Conservation (phyloP, 371 early-diverging fungal genomes). For the Coemansia sp. region DNA sequence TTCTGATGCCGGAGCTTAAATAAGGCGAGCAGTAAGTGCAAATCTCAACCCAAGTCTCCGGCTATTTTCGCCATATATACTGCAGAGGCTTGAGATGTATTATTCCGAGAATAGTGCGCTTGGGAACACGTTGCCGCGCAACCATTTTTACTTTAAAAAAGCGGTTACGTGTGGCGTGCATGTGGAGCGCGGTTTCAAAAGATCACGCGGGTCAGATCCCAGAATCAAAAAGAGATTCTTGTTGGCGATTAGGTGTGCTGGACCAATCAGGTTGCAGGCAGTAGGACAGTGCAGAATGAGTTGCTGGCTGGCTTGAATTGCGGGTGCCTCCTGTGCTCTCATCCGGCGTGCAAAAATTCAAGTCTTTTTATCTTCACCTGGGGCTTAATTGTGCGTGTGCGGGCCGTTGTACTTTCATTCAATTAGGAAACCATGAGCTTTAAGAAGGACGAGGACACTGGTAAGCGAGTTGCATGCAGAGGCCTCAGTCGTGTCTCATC, state of each 20-base stretch:
- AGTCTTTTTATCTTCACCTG: no score
- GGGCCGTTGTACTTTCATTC: no score
- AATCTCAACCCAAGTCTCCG: background rate
- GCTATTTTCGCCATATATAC: background rate
- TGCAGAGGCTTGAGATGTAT: background rate
- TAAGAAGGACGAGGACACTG: conserved; percentile 53
- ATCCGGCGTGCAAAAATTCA: no score
- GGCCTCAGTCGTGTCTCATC: background rate
- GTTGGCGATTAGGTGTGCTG: conserved; percentile 3
- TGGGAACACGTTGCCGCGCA: background rate
- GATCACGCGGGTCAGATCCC: no score
- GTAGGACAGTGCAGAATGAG: background rate
- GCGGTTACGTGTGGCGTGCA: background rate
- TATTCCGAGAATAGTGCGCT: background rate
- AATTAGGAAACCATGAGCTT: conserved; percentile 36
- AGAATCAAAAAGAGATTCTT: background rate
- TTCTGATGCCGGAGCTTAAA: background rate
- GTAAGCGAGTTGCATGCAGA: conserved; percentile 24
- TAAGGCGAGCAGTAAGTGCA: background rate
- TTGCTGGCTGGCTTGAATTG: conserved; percentile 2
- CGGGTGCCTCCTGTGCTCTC: background rate
- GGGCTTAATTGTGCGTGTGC: no score
- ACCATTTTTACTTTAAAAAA: background rate
- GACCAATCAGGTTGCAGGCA: conserved; percentile 11
- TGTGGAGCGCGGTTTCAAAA: background rate